Evolutionary conservation across 306 rosid genomes (phyloP), one percentile per base, ranked within the genome.

Genomic region (Cicer arietinum): DNA sequence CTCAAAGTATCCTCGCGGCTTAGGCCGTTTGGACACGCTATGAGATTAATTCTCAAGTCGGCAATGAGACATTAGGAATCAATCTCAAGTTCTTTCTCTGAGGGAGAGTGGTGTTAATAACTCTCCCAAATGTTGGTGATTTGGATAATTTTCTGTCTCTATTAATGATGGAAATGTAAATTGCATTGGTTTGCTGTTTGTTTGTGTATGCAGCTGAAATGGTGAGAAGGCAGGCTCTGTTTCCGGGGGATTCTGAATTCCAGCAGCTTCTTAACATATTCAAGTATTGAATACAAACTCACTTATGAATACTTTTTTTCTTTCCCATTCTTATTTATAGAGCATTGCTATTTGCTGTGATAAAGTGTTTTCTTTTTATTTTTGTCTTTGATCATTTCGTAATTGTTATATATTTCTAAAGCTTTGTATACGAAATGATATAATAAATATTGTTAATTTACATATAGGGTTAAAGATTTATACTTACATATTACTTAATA

Each of bases 181-280:
- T 13, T 35, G 11, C 6, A 7, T 58, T 22, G 20, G 40, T 25
- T 67, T 22, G 0, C 40, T 8, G 0, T 64, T 8, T 42, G 11
- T 52, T 69, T 70, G 11, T 30, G 2, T 73, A 37, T 71, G 81
- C 71, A 91, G 98, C 97, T 20, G 98, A 94, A 77, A 94, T 94
- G 98, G 95, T 71, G 7, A 81, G 96, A 75, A 86, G 96, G 78
- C 97, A 92, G 71, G 96, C 96, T 22, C 59, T 94, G 44, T 94
- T 94, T 78, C 95, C 96, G 0, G 99, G 97, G 25, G 99, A 94
- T 82, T 94, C 97, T 14, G 99, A 94, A 79, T 94, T 91, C 78
- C 97, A 89, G 73, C 97, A 94, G 72, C 83, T 94, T 84, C 91
- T 94, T 39, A 88, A 90, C 83, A 94, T 94, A 75, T 94, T 94